Evolutionary conservation across 495 filamentous ascomycete species (phyloP), one percentile per base, ranked within the genome.

Genomic region (Physcia stellaris): DNA sequence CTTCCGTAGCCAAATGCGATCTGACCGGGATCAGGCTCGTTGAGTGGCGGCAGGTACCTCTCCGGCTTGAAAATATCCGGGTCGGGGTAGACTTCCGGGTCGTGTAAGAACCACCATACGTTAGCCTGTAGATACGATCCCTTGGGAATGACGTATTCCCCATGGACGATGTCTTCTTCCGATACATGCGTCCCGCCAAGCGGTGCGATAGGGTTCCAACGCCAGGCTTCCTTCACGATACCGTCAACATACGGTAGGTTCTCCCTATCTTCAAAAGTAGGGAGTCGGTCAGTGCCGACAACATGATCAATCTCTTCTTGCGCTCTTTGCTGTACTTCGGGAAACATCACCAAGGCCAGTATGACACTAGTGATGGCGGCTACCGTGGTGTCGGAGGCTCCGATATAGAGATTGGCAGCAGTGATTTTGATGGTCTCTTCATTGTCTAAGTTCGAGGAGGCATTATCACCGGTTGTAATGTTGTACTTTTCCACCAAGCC

Each of bases 291-390:
- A 1, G 38, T 22, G 2, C 70, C 67, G 2, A 72, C 47, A 2
- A 75, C 63, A 10, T 50, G 43, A 46, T 79, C 73, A 28, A 82
- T 54, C 46, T 81, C 74, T 6, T 60, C 66, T 43, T 73, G 73
- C 3, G 73, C 73, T 19, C 64, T 68, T 13, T 50, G 46, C 35
- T 71, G 68, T 0, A 65, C 66, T 0, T 67, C 56, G 0, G 71
- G 70, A 46, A 56, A 67, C 3, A 68, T 21, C 0, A 48, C 54
- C 60, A 71, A 66, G 6, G 64, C 67, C 1, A 67, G 46, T 49
- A 68, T 59, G 41, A 73, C 53, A 56, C 54, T 5, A 57, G 60
- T 35, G 49, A 53, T 10, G 65, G 56, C 15, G 58, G 24, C 23
- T 18, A 23, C 21, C 61, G 35, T 27, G 45, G 73, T 78, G 45